These are phyloP conservation scores for Apiospora kogelbergensis DNA, from an alignment of 2,329 filamentous ascomycete genomes.

Conservation along the genomic window DNA sequence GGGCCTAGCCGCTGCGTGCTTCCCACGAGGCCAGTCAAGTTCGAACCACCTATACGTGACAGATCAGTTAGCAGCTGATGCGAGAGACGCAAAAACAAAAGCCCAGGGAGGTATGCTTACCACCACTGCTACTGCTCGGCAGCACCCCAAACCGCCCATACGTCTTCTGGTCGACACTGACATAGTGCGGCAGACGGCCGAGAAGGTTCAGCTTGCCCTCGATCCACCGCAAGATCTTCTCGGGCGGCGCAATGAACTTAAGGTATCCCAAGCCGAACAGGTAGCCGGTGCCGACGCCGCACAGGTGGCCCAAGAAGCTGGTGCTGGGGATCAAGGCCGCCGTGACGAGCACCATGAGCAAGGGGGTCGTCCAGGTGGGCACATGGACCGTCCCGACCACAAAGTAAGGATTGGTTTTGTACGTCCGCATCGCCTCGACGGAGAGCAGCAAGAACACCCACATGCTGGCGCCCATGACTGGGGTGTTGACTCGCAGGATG, in stretches of 20 bases:
- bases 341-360: slow-evolving; percentile 74
- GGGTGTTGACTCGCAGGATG: slow-evolving; percentile 68
- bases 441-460: slow-evolving; percentile 91
- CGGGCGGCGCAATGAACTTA: slow-evolving; percentile 85
- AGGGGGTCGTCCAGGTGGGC: slow-evolving; percentile 87
- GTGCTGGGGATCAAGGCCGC: slow-evolving; percentile 77
- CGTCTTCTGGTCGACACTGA: slow-evolving; percentile 93
- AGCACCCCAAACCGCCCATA: slow-evolving; percentile 90
- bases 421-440: slow-evolving; percentile 83
- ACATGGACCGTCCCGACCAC: slow-evolving; percentile 64
- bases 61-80: not conserved
- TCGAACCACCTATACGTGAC: slow-evolving; percentile 29
- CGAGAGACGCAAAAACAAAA: not conserved
- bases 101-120: not conserved
- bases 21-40: slow-evolving; percentile 59
- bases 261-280: slow-evolving; percentile 84
- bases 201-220: slow-evolving; percentile 86
- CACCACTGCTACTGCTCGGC: slow-evolving; percentile 47
- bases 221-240: slow-evolving; percentile 83
- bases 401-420: slow-evolving; percentile 77
- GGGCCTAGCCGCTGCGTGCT: slow-evolving; percentile 69
- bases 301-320: slow-evolving; percentile 83
- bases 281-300: slow-evolving; percentile 82
- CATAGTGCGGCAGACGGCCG: slow-evolving; percentile 82
- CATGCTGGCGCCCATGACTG: slow-evolving; percentile 81